These are phyloP conservation scores for Hysterangium stoloniferum DNA, from an alignment of 768 basidiomycete species.

Conservation along the genomic window DNA sequence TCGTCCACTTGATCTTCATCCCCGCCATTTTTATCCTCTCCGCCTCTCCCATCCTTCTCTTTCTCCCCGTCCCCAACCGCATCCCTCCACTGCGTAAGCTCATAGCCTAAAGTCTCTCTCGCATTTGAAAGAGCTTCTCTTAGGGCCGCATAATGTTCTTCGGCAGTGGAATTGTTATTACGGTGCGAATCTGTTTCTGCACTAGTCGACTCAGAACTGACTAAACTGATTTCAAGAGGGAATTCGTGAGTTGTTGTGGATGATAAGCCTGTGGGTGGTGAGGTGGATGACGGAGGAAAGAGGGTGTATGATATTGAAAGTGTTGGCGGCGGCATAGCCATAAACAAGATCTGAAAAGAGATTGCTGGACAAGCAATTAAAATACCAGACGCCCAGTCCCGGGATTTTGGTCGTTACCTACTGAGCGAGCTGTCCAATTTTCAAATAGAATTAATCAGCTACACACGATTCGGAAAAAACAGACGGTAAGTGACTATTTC, in stretches of 20 bases:
- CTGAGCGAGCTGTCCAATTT: too few relatives aligned
- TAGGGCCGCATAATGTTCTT: slow-evolving; percentile 44
- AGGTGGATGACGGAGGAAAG: slow-evolving; percentile 31
- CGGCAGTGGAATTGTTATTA: slow-evolving; percentile 18
- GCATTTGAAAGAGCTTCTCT: slow-evolving; percentile 43
- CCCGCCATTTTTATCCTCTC: background rate
- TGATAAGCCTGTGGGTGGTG: slow-evolving; percentile 18
- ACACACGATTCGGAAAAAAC: background rate
- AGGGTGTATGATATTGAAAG: slow-evolving; percentile 38
- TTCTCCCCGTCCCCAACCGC: slow-evolving; percentile 58
- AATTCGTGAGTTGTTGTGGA: slow-evolving; percentile 17
- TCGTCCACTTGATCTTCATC: slow-evolving; percentile 28
- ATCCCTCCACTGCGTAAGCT: slow-evolving; percentile 71
- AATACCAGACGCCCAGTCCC: too few relatives aligned
- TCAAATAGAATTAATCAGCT: background rate
- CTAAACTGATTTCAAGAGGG: too few relatives aligned
- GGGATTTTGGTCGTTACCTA: too few relatives aligned
- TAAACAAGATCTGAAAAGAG: too few relatives aligned
- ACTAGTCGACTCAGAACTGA: too few relatives aligned
- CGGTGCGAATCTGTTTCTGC: slow-evolving; percentile 16
- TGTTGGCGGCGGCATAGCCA: slow-evolving; percentile 6
- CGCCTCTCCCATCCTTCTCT: slow-evolving; percentile 39
- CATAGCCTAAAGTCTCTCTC: slow-evolving; percentile 49
- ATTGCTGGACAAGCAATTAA: too few relatives aligned
- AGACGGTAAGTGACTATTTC: too few relatives aligned